These are phyloP conservation scores for Ascochyta lentis DNA, from an alignment of 2,329 filamentous ascomycete genomes.

Conservation along the genomic window DNA sequence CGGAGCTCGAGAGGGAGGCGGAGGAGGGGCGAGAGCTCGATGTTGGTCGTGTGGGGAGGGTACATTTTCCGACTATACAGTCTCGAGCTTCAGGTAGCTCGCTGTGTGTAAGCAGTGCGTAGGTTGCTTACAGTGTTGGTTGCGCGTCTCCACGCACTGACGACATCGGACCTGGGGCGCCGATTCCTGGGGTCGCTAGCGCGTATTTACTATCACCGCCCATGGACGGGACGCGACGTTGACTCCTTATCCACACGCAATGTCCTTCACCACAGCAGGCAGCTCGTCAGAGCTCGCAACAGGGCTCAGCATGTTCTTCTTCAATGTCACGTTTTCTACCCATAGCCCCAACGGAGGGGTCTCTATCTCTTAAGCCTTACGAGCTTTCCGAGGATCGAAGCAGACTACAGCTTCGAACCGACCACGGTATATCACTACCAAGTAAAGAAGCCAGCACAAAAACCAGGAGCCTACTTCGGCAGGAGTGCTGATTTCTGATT, in stretches of 20 bases:
- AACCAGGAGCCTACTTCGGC: neutral
- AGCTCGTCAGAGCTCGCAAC: conserved; percentile 37
- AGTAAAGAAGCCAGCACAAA: neutral
- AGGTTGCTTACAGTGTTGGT: neutral
- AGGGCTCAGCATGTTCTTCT: conserved; percentile 25
- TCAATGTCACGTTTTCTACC: conserved; percentile 38
- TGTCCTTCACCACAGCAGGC: conserved; percentile 34
- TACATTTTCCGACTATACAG: conserved; percentile 20
- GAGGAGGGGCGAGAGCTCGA: conserved; percentile 39
- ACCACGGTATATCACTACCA: conserved; percentile 16
- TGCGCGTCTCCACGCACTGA: conserved; percentile 11
- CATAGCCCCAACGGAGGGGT: conserved; percentile 65
- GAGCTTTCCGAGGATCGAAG: conserved; percentile 38
- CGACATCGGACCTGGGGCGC: conserved; percentile 21
- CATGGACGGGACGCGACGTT: conserved; percentile 15
- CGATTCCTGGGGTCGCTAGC: conserved; percentile 33
- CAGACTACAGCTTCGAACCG: conserved; percentile 35
- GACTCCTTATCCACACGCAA: conserved; percentile 38
- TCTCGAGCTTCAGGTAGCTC: neutral
- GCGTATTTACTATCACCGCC: conserved; percentile 4
- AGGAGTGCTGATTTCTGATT: neutral
- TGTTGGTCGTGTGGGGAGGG: neutral
- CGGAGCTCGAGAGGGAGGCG: conserved; percentile 55
- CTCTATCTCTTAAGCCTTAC: conserved; percentile 49
- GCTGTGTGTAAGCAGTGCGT: neutral